These are phyloP conservation scores for Lasiosphaeria ovina DNA, from an alignment of 495 filamentous ascomycete species.

Conservation along the genomic window DNA sequence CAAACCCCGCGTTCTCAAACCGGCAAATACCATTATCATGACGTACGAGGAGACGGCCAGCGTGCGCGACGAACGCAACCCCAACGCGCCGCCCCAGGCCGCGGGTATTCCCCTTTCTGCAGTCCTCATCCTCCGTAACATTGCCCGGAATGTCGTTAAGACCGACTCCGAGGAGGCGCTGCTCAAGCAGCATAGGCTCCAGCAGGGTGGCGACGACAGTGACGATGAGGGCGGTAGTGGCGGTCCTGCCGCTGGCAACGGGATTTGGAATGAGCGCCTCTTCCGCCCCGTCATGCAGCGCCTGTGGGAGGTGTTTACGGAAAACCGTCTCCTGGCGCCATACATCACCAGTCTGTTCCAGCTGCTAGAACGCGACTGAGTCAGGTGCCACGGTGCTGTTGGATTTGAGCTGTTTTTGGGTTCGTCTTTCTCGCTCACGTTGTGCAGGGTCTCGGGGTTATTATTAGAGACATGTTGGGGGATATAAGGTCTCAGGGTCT, in stretches of 20 bases:
- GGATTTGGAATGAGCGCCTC: slow-evolving; percentile 48
- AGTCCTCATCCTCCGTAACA: slow-evolving; percentile 82
- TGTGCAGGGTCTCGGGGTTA: background rate
- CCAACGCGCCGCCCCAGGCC: slow-evolving; percentile 57
- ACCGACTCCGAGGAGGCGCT: slow-evolving; percentile 53
- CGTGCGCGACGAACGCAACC: slow-evolving; percentile 67
- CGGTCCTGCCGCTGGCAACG: slow-evolving; percentile 18
- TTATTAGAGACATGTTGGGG: too few relatives aligned
- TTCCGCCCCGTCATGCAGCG: slow-evolving; percentile 50
- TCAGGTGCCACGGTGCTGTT: too few relatives aligned
- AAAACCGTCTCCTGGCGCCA: slow-evolving; percentile 48
- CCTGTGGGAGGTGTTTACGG: slow-evolving; percentile 53
- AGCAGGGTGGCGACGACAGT: slow-evolving; percentile 37
- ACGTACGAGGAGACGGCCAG: slow-evolving; percentile 61
- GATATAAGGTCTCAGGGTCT: too few relatives aligned
- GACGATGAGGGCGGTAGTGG: slow-evolving; percentile 26
- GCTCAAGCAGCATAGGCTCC: slow-evolving; percentile 45
- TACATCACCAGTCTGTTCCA: slow-evolving; percentile 29
- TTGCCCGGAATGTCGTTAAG: slow-evolving; percentile 72
- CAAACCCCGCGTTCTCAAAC: slow-evolving; percentile 51
- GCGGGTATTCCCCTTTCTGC: slow-evolving; percentile 82
- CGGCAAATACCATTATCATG: slow-evolving; percentile 51
- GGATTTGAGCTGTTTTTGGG: too few relatives aligned
- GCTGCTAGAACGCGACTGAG: slow-evolving; percentile 20
- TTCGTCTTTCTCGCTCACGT: background rate